Base-by-base conservation (phyloP, 352 stramenopile species). In the Elongisporangium prolatum region DNA sequence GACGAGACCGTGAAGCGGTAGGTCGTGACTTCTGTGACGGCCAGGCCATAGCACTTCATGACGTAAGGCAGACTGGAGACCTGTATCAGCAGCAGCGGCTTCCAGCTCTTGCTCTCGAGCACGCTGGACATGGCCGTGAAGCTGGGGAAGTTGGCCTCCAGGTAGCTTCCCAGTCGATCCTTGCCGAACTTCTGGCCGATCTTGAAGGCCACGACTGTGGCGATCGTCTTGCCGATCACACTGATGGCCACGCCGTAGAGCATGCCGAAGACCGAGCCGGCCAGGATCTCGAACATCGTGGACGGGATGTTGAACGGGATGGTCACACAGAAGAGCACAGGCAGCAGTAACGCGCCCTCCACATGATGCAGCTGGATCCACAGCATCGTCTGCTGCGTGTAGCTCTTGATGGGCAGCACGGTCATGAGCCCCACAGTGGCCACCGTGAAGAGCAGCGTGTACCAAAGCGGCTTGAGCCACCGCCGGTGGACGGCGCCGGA, bases 31-130 rank as follows among this genome's bases (percentile, higher is more conserved):
- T 90, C 75, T 1, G 78, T 83, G 34, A 92, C 77, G 34, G 82
- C 77, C 14, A 92, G 70, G 40, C 77, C 80, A 61, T 88, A 92
- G 67, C 74, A 89, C 58, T 90, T 92, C 60, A 89, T 65, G 8
- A 84, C 67, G 28, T 88, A 68, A 17, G 80, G 83, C 9, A 90
- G 61, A 47, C 80, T 88, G 2, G 83, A 87, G 48, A 92, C 69
- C 58, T 92, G 83, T 13, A 90, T 71, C 34, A 89, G 64, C 40
- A 92, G 44, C 25, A 92, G 67, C 18, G 78, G 78, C 57, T 88
- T 92, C 82, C 80, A 88, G 57, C 72, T 88, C 14, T 78, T 69
- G 21, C 68, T 83, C 68, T 86, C 63, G 8, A 92, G 52, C 21
- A 90, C 76, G 6, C 59, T 66, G 0, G 75, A 62, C 21, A 92